Percentiles rank a stretch among this genome's conserved stretches.
These are phyloP conservation scores for Endogone sp. DNA, from an alignment of 192 early-diverging fungal genomes.

Conservation along the genomic window DNA sequence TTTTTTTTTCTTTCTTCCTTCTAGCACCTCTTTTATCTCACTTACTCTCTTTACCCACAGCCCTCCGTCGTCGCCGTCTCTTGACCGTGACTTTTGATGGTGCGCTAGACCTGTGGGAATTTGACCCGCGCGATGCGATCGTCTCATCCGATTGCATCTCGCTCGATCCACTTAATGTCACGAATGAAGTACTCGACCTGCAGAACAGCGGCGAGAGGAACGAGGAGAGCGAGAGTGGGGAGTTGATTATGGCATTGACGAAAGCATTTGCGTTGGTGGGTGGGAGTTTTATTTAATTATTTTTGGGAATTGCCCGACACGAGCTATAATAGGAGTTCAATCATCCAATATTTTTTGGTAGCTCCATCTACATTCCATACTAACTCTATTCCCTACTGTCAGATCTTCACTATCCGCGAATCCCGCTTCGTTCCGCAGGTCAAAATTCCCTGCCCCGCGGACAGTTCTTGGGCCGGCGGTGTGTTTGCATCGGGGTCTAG, in stretches of 20 bases:
- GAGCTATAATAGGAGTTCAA: too few species aligned
- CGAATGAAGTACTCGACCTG: neutral
- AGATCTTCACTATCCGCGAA: neutral
- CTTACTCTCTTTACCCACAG: conserved; percentile 12
- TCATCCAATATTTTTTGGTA: too few species aligned
- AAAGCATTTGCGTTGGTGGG: conserved; percentile 24
- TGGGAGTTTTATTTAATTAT: too few species aligned
- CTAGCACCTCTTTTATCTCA: conserved; percentile 1
- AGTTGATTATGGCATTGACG: conserved; percentile 25
- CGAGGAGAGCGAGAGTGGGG: conserved; percentile 14
- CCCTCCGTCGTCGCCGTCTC: conserved; percentile 30
- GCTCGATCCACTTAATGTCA: neutral
- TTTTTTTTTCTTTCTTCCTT: conserved; percentile 2
- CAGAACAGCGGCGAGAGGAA: neutral
- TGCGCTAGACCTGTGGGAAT: conserved; percentile 46
- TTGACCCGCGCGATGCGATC: conserved; percentile 22
- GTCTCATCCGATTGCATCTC: neutral
- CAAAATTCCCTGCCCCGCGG: conserved; percentile 11
- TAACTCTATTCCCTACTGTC: neutral
- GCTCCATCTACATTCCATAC: too few species aligned
- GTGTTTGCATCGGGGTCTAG: conserved; percentile 23
- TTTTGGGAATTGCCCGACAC: too few species aligned
- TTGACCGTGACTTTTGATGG: conserved; percentile 43
- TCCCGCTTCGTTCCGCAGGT: neutral
- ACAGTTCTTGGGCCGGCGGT: conserved; percentile 31